Evolutionary conservation across 768 basidiomycete genomes (phyloP).

Genomic region (Pleurotus djamor): DNA sequence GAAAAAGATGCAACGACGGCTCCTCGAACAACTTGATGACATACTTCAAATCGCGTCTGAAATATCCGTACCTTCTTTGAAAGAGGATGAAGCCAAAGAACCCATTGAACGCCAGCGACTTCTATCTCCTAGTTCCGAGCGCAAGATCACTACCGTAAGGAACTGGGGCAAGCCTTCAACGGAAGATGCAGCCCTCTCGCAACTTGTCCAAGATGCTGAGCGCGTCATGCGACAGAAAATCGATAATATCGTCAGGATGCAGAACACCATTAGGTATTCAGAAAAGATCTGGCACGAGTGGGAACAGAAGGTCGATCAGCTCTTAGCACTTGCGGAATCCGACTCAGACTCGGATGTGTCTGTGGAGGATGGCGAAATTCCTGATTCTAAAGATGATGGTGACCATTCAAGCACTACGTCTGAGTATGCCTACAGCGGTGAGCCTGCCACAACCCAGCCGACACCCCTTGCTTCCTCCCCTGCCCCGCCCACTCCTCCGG

Average conservation of each 20-base stretch:
- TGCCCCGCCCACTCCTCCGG: constrained; percentile 26
- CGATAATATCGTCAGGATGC: constrained; percentile 92
- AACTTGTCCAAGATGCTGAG: constrained; percentile 86
- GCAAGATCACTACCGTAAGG: constrained; percentile 79
- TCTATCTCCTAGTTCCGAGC: constrained; percentile 86
- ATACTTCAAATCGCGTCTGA: constrained; percentile 78
- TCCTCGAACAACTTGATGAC: constrained; percentile 87
- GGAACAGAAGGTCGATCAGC: constrained; percentile 83
- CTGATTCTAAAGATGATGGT: constrained; percentile 35
- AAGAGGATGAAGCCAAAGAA: constrained; percentile 88
- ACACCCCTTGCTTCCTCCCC: constrained; percentile 67
- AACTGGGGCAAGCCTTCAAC: constrained; percentile 86
- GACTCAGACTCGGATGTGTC: constrained; percentile 41
- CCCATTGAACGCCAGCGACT: constrained; percentile 92
- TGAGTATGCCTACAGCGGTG: constrained; percentile 56
- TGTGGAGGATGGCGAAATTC: constrained; percentile 34
- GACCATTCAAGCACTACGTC: constrained; percentile 65
- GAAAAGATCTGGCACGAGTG: constrained; percentile 98
- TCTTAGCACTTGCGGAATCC: constrained; percentile 48
- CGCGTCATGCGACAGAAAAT: constrained; percentile 91
- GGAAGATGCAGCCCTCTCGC: constrained; percentile 80
- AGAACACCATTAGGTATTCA: constrained; percentile 94
- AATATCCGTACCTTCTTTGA: constrained; percentile 83
- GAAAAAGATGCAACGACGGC: constrained; percentile 76
- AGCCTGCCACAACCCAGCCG: constrained; percentile 49